These are phyloP conservation scores for Aspergillus udagawae DNA, from an alignment of 2,329 filamentous ascomycete genomes.

Conservation along the genomic window DNA sequence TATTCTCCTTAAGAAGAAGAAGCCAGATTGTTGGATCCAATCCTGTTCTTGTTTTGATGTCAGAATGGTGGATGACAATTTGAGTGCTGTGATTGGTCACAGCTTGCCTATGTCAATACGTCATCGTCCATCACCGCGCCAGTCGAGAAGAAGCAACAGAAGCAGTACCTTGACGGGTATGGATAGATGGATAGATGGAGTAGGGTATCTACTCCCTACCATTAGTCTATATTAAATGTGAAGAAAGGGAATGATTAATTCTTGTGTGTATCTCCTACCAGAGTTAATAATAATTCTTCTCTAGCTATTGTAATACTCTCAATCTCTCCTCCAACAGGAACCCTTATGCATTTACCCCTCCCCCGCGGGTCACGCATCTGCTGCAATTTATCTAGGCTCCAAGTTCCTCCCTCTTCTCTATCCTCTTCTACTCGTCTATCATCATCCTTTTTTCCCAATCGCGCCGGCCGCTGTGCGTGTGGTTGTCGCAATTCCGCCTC, in stretches of 20 bases:
- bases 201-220: no score
- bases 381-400: neutral
- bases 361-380: slow-evolving; percentile 8
- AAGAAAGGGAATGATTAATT: neutral
- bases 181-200: no score
- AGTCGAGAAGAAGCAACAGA: no score
- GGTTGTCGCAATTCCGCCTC: slow-evolving; percentile 15
- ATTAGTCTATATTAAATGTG: neutral
- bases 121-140: neutral
- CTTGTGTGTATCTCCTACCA: no score
- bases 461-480: slow-evolving; percentile 16
- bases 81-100: neutral
- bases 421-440: slow-evolving; percentile 4
- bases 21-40: no score
- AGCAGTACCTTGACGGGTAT: no score
- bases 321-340: neutral
- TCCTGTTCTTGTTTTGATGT: neutral
- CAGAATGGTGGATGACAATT: neutral
- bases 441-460: neutral
- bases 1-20: no score
- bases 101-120: neutral
- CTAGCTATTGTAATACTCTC: neutral
- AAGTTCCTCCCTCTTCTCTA: slow-evolving; percentile 10
- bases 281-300: neutral
- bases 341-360: slow-evolving; percentile 16